phyloP scores from a whole-genome alignment of 495 filamentous ascomycete genomes.

The Pyrenula massariospora region DNA sequence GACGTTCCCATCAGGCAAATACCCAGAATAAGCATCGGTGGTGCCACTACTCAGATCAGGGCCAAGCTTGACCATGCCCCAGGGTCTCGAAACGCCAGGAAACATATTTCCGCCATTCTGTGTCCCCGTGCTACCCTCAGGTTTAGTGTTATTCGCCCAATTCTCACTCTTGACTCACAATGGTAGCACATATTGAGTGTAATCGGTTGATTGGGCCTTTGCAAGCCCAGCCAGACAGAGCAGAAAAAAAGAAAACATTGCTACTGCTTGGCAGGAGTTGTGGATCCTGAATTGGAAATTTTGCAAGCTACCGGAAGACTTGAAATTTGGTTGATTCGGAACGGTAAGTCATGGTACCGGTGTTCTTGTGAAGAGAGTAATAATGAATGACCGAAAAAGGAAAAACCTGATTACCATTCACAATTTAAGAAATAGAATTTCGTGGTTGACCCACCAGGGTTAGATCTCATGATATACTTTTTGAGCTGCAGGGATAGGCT shows the following conservation, averaged over 20 bases:
- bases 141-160: background rate
- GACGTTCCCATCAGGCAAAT: conserved; percentile 44
- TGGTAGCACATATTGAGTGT: conserved; percentile 2
- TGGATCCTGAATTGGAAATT: too few species aligned
- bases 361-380: too few species aligned
- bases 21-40: conserved; percentile 56
- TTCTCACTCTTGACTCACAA: background rate
- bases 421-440: too few species aligned
- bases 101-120: conserved; percentile 55
- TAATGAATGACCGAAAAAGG: too few species aligned
- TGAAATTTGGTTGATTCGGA: too few species aligned
- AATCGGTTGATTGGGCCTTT: background rate
- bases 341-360: too few species aligned
- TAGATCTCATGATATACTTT: too few species aligned
- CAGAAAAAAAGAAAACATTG: background rate
- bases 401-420: too few species aligned
- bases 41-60: conserved; percentile 40
- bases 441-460: too few species aligned
- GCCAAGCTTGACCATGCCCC: conserved; percentile 61
- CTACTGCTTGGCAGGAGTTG: too few species aligned
- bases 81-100: conserved; percentile 52
- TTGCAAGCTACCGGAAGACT: too few species aligned
- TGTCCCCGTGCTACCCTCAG: conserved; percentile 13
- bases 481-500: too few species aligned
- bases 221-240: background rate